A percentile compares a stretch with the other conserved stretches of the same genome.
Conservation (phyloP, 768 basidiomycete species). For the Russula dissimulans region DNA sequence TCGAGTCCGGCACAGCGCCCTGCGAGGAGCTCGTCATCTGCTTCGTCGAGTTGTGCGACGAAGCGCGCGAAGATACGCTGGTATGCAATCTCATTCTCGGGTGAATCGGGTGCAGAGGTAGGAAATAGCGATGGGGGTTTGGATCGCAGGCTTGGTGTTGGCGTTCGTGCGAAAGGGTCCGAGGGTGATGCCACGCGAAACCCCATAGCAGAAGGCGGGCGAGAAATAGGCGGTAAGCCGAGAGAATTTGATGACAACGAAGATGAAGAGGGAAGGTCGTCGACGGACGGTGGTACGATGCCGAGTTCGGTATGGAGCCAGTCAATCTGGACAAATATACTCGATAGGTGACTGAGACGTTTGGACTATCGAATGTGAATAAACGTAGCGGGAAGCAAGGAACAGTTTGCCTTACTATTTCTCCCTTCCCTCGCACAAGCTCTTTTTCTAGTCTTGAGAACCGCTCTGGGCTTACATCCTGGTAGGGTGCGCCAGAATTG, state of each 20-base stretch:
- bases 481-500: conserved; percentile 32
- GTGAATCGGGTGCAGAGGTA: conserved; percentile 13
- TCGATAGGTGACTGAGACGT: conserved; percentile 54
- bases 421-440: conserved; percentile 74
- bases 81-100: conserved; percentile 7
- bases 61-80: conserved; percentile 19
- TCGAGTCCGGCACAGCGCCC: conserved; percentile 43
- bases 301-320: conserved; percentile 80
- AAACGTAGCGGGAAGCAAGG: not conserved
- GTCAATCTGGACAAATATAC: conserved; percentile 65
- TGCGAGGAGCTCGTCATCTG: conserved; percentile 24
- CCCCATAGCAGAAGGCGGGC: conserved; percentile 28
- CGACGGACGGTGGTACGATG: conserved; percentile 48
- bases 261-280: conserved; percentile 32
- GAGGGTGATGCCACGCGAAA: conserved; percentile 16
- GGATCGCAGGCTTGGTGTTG: conserved; percentile 30
- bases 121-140: conserved; percentile 21
- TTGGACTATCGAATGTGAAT: conserved; percentile 38
- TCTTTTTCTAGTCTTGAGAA: conserved; percentile 79
- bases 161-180: conserved; percentile 22
- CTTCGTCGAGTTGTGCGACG: conserved; percentile 15
- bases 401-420: conserved; percentile 49
- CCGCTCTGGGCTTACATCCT: conserved; percentile 73
- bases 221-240: conserved; percentile 23
- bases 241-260: conserved; percentile 26